Percentiles rank a stretch among this genome's conserved stretches.
These are phyloP conservation scores for Alternaria ethzedia DNA, from an alignment of 2,329 filamentous ascomycete genomes.

Conservation along the genomic window DNA sequence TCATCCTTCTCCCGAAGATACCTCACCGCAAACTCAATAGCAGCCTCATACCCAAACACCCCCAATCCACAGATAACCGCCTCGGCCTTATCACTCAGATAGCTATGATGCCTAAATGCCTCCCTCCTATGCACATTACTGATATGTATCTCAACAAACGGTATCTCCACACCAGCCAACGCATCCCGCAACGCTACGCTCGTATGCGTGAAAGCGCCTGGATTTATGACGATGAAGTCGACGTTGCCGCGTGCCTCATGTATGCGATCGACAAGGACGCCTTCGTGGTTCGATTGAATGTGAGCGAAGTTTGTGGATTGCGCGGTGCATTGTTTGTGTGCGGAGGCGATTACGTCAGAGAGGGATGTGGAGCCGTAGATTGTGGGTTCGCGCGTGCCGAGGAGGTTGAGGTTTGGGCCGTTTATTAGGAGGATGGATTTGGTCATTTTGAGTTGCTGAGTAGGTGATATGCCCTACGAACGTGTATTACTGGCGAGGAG, in stretches of 20 bases:
- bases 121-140: conserved; percentile 77
- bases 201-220: conserved; percentile 77
- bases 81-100: conserved; percentile 76
- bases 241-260: conserved; percentile 66
- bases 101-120: conserved; percentile 71
- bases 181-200: conserved; percentile 79
- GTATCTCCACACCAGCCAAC: conserved; percentile 70
- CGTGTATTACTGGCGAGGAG: too few relatives aligned
- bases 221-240: conserved; percentile 77
- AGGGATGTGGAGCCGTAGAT: conserved; percentile 77
- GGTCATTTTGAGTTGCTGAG: conserved; percentile 30
- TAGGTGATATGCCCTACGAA: not conserved
- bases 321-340: conserved; percentile 56
- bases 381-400: conserved; percentile 75
- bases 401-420: conserved; percentile 82
- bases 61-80: conserved; percentile 74
- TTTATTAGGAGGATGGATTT: conserved; percentile 73
- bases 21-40: conserved; percentile 52
- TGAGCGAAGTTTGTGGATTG: conserved; percentile 61
- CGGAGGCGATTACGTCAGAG: conserved; percentile 62
- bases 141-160: conserved; percentile 80
- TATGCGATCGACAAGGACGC: conserved; percentile 74
- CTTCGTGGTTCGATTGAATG: conserved; percentile 82
- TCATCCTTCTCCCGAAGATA: conserved; percentile 20
- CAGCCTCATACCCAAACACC: conserved; percentile 55